Evolutionary conservation across 202 grass and related monocot species (phyloP).

Genomic region (Schoenoplectus triqueter): DNA sequence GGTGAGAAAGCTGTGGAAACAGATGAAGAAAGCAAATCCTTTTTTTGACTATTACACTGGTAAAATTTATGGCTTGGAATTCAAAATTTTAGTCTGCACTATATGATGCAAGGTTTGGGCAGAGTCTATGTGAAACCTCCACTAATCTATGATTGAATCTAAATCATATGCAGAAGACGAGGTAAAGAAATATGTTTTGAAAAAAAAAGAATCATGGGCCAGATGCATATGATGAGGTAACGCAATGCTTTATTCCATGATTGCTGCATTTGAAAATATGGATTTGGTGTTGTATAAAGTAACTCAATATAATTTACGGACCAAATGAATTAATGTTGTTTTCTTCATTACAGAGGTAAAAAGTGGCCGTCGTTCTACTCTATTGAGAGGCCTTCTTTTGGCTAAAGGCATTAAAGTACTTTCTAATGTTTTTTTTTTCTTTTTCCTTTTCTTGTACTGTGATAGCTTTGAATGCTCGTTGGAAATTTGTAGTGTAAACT

Average conservation of each 20-base stretch:
- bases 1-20: slow-evolving; percentile 42
- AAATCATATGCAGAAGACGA: neutral
- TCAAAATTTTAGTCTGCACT: neutral
- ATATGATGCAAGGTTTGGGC: neutral
- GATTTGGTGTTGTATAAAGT: neutral
- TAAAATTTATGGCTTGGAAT: slow-evolving; percentile 39
- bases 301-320: slow-evolving; percentile 27
- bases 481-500: neutral
- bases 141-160: neutral
- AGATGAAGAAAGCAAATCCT: slow-evolving; percentile 50
- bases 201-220: neutral
- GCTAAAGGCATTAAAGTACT: slow-evolving; percentile 56
- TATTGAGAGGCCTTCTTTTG: slow-evolving; percentile 77
- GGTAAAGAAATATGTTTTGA: neutral
- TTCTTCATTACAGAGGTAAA: slow-evolving; percentile 54
- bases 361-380: slow-evolving; percentile 44
- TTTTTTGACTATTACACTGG: slow-evolving; percentile 72
- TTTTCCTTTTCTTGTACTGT: neutral
- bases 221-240: neutral
- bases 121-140: neutral
- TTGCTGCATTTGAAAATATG: neutral
- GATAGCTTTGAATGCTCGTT: neutral
- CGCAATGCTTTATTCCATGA: neutral
- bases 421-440: slow-evolving; percentile 27
- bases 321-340: slow-evolving; percentile 35